These are phyloP conservation scores for Diaporthe ampelina DNA, from an alignment of 2,329 filamentous ascomycete genomes.

Conservation along the genomic window DNA sequence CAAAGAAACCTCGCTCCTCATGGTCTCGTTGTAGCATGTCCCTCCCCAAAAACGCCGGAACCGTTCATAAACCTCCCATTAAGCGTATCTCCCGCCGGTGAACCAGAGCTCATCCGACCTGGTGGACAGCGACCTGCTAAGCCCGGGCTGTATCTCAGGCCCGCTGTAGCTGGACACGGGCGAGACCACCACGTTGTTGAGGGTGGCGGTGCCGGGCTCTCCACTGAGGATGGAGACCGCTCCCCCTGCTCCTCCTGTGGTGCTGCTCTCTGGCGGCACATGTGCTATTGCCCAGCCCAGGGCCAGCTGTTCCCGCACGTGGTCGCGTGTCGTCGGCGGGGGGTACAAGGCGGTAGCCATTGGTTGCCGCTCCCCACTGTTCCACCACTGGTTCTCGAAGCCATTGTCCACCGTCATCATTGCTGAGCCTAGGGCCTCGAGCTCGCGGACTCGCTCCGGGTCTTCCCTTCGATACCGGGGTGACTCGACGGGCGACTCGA, in stretches of 20 bases:
- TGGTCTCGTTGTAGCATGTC: slow-evolving; percentile 3
- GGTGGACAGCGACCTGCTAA: slow-evolving; percentile 55
- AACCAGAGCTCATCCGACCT: slow-evolving; percentile 59
- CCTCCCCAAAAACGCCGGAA: background rate
- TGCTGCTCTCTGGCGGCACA: slow-evolving; percentile 35
- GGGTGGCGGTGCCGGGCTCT: slow-evolving; percentile 39
- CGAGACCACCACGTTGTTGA: slow-evolving; percentile 53
- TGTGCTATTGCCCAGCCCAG: slow-evolving; percentile 49
- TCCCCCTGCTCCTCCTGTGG: slow-evolving; percentile 17
- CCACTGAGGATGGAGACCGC: slow-evolving; percentile 49
- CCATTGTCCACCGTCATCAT: slow-evolving; percentile 71
- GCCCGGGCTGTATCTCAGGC: slow-evolving; percentile 45
- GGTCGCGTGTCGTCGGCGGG: slow-evolving; percentile 45
- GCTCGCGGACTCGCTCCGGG: slow-evolving; percentile 54
- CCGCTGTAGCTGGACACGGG: slow-evolving; percentile 53
- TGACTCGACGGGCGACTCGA: slow-evolving; percentile 45
- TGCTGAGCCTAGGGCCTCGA: slow-evolving; percentile 64
- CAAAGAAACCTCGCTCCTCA: background rate
- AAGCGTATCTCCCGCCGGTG: slow-evolving; percentile 43
- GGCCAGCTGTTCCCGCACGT: slow-evolving; percentile 43
- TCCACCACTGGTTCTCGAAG: slow-evolving; percentile 72
- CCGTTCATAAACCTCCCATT: background rate
- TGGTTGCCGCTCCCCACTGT: slow-evolving; percentile 58
- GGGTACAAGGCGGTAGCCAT: slow-evolving; percentile 44
- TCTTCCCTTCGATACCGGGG: slow-evolving; percentile 48